phyloP scores from a whole-genome alignment of 140 eudicot genomes.

The Anethum foeniculum region DNA sequence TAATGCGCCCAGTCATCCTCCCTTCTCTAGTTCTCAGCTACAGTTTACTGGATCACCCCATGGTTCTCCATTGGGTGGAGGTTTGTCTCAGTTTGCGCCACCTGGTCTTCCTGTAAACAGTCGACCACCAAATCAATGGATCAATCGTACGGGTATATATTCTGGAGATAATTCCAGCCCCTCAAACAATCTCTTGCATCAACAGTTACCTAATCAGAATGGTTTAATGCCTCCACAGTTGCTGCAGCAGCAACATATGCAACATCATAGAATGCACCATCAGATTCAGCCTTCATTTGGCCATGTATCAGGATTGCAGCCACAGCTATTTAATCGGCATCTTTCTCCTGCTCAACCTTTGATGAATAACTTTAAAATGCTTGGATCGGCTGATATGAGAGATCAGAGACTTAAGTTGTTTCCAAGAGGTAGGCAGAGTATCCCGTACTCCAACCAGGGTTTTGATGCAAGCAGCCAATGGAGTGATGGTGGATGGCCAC shows the following conservation, averaged over 20 bases:
- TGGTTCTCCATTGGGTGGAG: conserved; percentile 56
- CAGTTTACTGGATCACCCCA: conserved; percentile 48
- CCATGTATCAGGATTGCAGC: conserved; percentile 33
- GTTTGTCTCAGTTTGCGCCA: conserved; percentile 52
- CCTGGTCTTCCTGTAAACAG: conserved; percentile 41
- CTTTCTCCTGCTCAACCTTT: conserved; percentile 38
- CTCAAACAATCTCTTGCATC: conserved; percentile 26
- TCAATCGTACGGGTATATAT: conserved; percentile 17
- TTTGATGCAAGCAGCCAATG: conserved; percentile 26
- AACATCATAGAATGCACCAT: conserved; percentile 32
- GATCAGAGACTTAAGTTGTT: conserved; percentile 32
- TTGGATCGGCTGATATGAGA: conserved; percentile 35
- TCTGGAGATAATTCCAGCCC: conserved; percentile 26
- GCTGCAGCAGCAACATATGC: conserved; percentile 29
- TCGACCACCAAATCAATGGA: conserved; percentile 36
- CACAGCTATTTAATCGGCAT: conserved; percentile 29
- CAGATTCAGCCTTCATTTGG: conserved; percentile 27
- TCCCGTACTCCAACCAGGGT: conserved; percentile 35
- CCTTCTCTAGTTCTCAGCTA: conserved; percentile 40
- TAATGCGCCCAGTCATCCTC: conserved; percentile 38
- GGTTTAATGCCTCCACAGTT: conserved; percentile 36
- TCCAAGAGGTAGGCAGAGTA: conserved; percentile 27
- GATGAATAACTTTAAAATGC: conserved; percentile 38
- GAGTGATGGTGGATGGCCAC: conserved; percentile 36
- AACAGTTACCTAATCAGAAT: conserved; percentile 32